Percentiles rank a stretch among this genome's conserved stretches.
phyloP scores from a whole-genome alignment of 2,329 filamentous ascomycete species.

The Paracamarosporium sp. region DNA sequence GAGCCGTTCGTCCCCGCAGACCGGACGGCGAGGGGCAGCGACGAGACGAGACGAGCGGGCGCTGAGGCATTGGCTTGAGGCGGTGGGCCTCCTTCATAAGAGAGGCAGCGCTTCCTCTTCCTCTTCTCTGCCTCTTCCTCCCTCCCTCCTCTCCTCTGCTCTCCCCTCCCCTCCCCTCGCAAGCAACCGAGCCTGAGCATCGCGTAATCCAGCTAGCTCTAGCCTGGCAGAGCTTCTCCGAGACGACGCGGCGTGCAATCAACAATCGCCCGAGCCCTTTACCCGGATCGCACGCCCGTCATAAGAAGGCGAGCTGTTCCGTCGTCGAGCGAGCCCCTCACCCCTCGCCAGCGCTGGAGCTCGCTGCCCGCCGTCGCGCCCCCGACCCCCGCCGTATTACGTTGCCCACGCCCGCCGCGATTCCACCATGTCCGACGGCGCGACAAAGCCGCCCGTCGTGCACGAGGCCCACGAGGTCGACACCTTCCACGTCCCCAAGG shows the following conservation, averaged over 20 bases:
- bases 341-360: constrained; percentile 7
- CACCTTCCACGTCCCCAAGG: constrained; percentile 69
- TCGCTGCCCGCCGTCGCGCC: neutral
- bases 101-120: neutral
- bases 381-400: neutral
- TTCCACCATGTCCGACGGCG: constrained; percentile 53
- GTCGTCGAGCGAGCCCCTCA: constrained; percentile 28
- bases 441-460: constrained; percentile 62
- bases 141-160: neutral
- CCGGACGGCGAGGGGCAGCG: constrained; percentile 1
- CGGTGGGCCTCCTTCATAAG: constrained; percentile 3
- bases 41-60: too few relatives aligned
- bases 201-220: neutral
- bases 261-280: constrained; percentile 43
- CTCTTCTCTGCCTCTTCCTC: neutral
- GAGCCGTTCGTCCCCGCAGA: constrained; percentile 28
- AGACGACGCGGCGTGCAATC: constrained; percentile 32
- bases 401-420: constrained; percentile 14
- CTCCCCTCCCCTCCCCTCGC: neutral
- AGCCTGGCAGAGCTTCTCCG: constrained; percentile 30
- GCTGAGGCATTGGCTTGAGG: neutral
- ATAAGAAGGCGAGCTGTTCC: constrained; percentile 14
- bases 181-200: neutral
- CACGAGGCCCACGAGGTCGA: constrained; percentile 78
- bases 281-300: constrained; percentile 31